These are phyloP conservation scores for Onygenales sp. DNA, from an alignment of 2,329 filamentous ascomycete genomes.

Conservation along the genomic window DNA sequence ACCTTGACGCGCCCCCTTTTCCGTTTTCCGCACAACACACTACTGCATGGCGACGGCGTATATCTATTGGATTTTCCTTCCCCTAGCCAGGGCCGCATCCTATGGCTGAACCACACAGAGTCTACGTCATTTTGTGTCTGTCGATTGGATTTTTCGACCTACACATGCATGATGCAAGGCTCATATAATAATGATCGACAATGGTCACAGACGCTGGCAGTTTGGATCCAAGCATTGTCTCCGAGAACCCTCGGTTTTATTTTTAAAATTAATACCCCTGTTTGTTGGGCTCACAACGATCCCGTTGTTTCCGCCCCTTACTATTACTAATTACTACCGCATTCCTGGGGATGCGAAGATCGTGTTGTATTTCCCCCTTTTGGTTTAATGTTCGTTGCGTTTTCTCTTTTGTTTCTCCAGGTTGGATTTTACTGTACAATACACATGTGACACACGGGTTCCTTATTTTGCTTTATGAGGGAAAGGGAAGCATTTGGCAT, in stretches of 20 bases:
- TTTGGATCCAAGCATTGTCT: not conserved
- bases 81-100: not conserved
- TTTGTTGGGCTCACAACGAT: not conserved
- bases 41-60: conserved; percentile 1
- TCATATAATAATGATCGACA: not conserved
- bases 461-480: not conserved
- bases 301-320: not conserved
- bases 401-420: not conserved
- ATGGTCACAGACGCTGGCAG: not conserved
- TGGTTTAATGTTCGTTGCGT: not conserved
- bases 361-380: not conserved
- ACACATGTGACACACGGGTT: not conserved
- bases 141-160: not conserved
- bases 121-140: not conserved
- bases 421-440: not conserved
- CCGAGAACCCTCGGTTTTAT: not conserved
- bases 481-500: not conserved
- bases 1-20: not conserved
- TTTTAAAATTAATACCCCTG: not conserved
- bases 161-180: not conserved
- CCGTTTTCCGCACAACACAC: not conserved
- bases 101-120: not conserved
- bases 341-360: not conserved
- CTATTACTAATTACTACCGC: not conserved
- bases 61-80: not conserved